These are phyloP conservation scores for Kodamaea kakaduensis DNA, from an alignment of 805 yeast genomes.

Conservation along the genomic window DNA sequence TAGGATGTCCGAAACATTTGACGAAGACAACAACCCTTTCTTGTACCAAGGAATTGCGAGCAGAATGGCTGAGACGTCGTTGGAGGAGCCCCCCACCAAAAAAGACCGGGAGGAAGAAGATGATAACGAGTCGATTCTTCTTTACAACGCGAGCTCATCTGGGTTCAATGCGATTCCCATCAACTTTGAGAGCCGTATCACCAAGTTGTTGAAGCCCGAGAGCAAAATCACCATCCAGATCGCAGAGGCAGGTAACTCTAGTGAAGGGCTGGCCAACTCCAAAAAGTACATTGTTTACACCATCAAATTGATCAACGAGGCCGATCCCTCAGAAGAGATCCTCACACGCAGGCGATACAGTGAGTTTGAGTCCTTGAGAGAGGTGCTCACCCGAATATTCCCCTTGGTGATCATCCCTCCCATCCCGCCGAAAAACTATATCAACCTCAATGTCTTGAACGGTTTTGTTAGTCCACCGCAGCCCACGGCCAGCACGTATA, in stretches of 20 bases:
- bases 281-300: constrained; percentile 75
- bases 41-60: constrained; percentile 27
- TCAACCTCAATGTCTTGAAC: constrained; percentile 31
- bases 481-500: constrained; percentile 17
- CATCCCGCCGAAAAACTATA: constrained; percentile 60
- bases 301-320: constrained; percentile 52
- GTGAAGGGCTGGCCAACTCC: constrained; percentile 68
- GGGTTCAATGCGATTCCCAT: constrained; percentile 26
- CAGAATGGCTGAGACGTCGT: constrained; percentile 12
- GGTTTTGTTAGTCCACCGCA: constrained; percentile 19
- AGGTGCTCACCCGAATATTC: constrained; percentile 61
- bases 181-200: constrained; percentile 34
- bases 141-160: constrained; percentile 19
- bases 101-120: constrained; percentile 8
- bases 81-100: neutral
- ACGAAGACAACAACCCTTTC: constrained; percentile 40
- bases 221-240: constrained; percentile 41
- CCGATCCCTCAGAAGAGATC: constrained; percentile 33
- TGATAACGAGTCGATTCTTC: constrained; percentile 27
- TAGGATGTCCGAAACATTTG: too few relatives aligned
- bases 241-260: constrained; percentile 79
- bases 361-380: constrained; percentile 83
- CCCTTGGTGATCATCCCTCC: constrained; percentile 90
- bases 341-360: constrained; percentile 75
- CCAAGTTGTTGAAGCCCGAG: constrained; percentile 30